phyloP scores from a whole-genome alignment of 2,329 filamentous ascomycete genomes.

The Diplodia seriata region DNA sequence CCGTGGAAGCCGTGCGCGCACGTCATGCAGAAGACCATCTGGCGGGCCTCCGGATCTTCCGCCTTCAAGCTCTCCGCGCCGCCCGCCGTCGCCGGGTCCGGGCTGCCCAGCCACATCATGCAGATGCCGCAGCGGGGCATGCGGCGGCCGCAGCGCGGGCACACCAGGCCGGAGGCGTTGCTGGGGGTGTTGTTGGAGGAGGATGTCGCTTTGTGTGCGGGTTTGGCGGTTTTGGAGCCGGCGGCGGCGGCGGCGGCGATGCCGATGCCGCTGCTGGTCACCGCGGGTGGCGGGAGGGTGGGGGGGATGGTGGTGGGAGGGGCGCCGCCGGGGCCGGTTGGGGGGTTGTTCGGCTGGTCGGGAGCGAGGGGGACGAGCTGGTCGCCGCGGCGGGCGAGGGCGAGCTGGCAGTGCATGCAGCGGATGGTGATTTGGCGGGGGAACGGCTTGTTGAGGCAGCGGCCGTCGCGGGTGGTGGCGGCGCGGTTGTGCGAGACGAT shows the following conservation, averaged over 20 bases:
- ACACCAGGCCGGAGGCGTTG: conserved; percentile 57
- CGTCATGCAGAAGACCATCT: conserved; percentile 67
- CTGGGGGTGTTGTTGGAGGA: too few relatives aligned
- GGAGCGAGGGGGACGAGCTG: conserved; percentile 13
- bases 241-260: conserved; percentile 22
- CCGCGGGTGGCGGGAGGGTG: not conserved
- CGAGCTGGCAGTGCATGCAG: conserved; percentile 74
- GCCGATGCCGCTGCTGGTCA: not conserved
- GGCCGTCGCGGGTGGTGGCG: conserved; percentile 68
- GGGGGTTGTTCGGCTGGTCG: not conserved
- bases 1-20: conserved; percentile 71
- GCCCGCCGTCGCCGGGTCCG: conserved; percentile 58
- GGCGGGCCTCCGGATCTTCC: conserved; percentile 59
- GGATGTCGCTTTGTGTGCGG: conserved; percentile 31
- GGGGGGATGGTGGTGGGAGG: not conserved
- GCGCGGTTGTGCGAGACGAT: conserved; percentile 77
- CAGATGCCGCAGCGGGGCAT: conserved; percentile 70
- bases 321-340: not conserved
- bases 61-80: conserved; percentile 46
- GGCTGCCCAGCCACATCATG: conserved; percentile 66
- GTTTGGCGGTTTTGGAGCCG: not conserved
- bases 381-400: conserved; percentile 51
- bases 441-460: conserved; percentile 65
- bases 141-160: conserved; percentile 66
- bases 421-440: conserved; percentile 75